These are phyloP conservation scores for Dryas octopetala DNA, from an alignment of 306 rosid genomes.

Conservation along the genomic window DNA sequence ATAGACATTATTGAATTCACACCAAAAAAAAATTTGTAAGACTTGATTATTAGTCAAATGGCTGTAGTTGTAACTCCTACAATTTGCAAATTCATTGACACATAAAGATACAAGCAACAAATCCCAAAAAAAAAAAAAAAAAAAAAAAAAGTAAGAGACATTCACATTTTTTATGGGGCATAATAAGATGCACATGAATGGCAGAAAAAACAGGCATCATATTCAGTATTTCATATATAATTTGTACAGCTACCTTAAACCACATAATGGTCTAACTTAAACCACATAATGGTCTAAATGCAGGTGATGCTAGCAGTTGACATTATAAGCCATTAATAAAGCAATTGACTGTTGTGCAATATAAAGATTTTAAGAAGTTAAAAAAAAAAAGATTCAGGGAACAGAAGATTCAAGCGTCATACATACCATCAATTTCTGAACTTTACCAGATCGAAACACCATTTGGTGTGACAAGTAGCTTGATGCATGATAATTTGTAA, in stretches of 20 bases:
- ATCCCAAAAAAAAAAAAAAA: no score
- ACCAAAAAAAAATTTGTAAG: not conserved
- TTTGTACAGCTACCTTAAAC: constrained; percentile 16
- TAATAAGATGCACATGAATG: not conserved
- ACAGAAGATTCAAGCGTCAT: constrained; percentile 2
- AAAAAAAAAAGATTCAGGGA: not conserved
- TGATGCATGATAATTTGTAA: constrained; percentile 62
- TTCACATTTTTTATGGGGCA: not conserved
- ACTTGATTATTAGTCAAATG: not conserved
- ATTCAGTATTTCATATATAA: not conserved
- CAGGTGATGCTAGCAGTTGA: not conserved
- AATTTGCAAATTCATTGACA: not conserved
- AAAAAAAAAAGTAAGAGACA: no score
- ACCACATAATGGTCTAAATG: constrained; percentile 16
- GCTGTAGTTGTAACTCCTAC: not conserved
- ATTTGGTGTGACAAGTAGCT: constrained; percentile 91
- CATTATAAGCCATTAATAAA: not conserved
- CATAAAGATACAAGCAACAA: no score
- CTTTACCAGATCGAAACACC: constrained; percentile 66
- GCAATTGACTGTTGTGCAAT: not conserved
- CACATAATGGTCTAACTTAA: constrained; percentile 16
- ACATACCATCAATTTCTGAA: constrained; percentile 70
- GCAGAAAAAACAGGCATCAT: not conserved
- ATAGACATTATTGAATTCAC: no score
- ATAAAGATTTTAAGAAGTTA: not conserved